Evolutionary conservation across 306 rosid species (phyloP).

Genomic region (Urtica urens): DNA sequence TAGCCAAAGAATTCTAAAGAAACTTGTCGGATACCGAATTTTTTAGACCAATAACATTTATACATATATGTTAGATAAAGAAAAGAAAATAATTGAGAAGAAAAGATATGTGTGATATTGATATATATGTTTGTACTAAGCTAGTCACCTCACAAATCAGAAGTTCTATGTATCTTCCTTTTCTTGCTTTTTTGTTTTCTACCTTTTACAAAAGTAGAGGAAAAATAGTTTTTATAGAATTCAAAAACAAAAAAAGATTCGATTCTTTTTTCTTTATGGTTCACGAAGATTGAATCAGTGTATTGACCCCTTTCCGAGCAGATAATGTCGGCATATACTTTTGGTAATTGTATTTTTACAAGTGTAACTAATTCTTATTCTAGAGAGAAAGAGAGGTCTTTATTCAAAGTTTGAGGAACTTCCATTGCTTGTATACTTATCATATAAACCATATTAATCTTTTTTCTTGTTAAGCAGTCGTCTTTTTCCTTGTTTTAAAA

Average conservation of each 20-base stretch:
- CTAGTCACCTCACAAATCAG: not conserved
- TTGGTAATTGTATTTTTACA: not conserved
- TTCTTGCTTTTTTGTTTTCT: slow-evolving; percentile 9
- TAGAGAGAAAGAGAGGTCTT: too few species aligned
- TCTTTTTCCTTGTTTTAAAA: too few species aligned
- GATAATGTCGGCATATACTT: slow-evolving; percentile 17
- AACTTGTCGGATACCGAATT: slow-evolving; percentile 31
- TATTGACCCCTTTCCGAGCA: not conserved
- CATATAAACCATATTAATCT: too few species aligned
- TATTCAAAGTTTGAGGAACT: too few species aligned
- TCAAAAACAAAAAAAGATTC: not conserved
- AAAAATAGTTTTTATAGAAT: too few species aligned
- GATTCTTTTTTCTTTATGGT: not conserved
- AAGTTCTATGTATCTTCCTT: not conserved
- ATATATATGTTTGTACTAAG: too few species aligned
- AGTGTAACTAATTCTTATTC: too few species aligned
- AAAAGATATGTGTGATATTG: too few species aligned
- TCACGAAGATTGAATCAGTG: not conserved
- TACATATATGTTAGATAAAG: too few species aligned
- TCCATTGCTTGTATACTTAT: too few species aligned
- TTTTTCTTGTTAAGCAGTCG: too few species aligned
- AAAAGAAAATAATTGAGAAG: too few species aligned
- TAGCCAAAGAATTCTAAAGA: slow-evolving; percentile 16
- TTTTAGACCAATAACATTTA: slow-evolving; percentile 37
- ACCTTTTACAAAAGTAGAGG: not conserved